Conservation (phyloP, 352 stramenopile species). For the Phytopythium ostracodes region DNA sequence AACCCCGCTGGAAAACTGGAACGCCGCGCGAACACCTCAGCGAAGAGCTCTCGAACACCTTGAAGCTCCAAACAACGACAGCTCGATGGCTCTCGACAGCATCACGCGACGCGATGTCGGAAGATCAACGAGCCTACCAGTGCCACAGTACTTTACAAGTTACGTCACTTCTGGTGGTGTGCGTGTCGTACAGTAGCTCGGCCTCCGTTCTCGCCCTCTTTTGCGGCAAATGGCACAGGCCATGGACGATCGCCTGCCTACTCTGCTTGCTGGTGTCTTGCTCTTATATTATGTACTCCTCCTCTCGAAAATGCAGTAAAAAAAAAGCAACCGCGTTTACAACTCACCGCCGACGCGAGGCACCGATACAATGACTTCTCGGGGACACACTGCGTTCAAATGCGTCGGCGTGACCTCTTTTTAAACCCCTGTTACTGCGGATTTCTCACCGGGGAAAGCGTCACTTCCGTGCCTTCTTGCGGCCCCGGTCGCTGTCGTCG, state of each 20-base stretch:
- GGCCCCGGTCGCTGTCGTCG: constrained; percentile 35
- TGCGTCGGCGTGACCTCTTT: no score
- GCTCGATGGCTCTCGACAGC: background rate
- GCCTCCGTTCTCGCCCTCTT: no score
- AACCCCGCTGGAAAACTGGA: background rate
- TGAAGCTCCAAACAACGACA: background rate
- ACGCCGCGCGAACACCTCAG: background rate
- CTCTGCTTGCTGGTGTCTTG: no score
- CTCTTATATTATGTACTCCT: constrained; percentile 1
- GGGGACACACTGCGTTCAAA: background rate
- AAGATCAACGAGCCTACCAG: background rate
- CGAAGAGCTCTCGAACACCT: background rate
- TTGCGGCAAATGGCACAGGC: no score
- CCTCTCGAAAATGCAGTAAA: background rate
- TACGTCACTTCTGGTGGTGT: background rate
- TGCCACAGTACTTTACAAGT: background rate
- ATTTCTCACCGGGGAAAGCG: no score
- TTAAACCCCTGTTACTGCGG: no score
- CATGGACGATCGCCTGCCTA: no score
- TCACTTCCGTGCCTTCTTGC: constrained; percentile 22
- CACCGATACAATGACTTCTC: background rate
- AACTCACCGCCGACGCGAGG: background rate
- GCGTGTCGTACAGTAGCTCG: no score
- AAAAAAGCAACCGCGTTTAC: background rate
- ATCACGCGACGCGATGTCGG: background rate